Percentiles rank a stretch among this genome's conserved stretches.
Conservation (phyloP, 2,329 filamentous ascomycete species). For the Cyanodermella asteris region DNA sequence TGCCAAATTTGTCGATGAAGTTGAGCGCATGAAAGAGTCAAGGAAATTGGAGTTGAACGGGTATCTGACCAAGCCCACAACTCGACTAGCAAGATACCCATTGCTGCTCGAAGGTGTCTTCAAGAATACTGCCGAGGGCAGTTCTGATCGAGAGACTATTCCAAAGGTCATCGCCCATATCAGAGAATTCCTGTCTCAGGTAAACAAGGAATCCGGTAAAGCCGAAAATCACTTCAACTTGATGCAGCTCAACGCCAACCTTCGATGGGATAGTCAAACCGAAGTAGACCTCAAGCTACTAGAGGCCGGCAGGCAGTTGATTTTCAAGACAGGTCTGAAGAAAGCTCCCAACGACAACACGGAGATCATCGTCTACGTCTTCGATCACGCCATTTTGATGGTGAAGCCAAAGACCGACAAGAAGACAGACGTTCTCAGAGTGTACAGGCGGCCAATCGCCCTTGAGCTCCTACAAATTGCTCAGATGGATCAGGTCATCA, state of each 20-base stretch:
- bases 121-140: conserved; percentile 78
- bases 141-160: conserved; percentile 75
- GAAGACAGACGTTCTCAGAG: conserved; percentile 84
- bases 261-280: conserved; percentile 77
- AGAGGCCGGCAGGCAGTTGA: conserved; percentile 75
- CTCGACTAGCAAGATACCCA: conserved; percentile 80
- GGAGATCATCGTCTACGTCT: conserved; percentile 85
- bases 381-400: conserved; percentile 84
- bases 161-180: conserved; percentile 75
- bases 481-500: conserved; percentile 94
- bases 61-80: conserved; percentile 93
- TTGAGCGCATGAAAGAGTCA: conserved; percentile 86
- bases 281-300: conserved; percentile 85
- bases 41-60: conserved; percentile 92
- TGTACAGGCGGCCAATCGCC: conserved; percentile 87
- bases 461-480: conserved; percentile 80
- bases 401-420: conserved; percentile 81
- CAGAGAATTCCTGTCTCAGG: conserved; percentile 62
- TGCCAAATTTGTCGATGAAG: conserved; percentile 82
- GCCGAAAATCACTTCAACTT: conserved; percentile 96
- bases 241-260: conserved; percentile 70
- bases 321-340: conserved; percentile 88
- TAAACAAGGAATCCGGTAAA: conserved; percentile 90
- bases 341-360: conserved; percentile 72
- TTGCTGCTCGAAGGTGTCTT: conserved; percentile 74